Evolutionary conservation across 352 stramenopile genomes (phyloP).

Genomic region (Aphanomyces astaci): DNA sequence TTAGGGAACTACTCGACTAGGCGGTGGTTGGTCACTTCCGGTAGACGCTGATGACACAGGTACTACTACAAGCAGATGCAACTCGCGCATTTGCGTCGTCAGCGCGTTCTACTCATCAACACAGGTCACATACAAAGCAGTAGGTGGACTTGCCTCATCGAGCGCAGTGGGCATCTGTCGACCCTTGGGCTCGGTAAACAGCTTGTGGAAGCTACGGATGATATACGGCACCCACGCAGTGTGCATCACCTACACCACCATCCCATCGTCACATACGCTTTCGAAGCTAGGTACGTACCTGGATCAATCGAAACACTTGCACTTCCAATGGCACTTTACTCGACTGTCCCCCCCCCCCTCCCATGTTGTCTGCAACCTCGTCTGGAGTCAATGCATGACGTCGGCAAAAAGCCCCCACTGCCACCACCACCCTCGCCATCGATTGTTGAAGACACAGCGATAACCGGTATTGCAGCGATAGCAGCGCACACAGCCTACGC

Average conservation of each 20-base stretch:
- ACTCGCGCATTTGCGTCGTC: not conserved
- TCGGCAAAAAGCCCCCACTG: not conserved
- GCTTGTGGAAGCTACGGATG: not conserved
- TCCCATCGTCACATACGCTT: not conserved
- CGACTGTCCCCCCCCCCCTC: no score
- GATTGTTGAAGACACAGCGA: not conserved
- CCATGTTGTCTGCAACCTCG: not conserved
- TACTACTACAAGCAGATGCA: not conserved
- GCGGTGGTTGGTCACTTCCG: no score
- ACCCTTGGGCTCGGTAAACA: not conserved
- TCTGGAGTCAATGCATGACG: not conserved
- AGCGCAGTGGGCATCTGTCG: not conserved
- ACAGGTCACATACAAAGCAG: no score
- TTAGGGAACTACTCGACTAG: no score
- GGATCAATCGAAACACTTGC: not conserved
- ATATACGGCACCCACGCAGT: constrained; percentile 9
- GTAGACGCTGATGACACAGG: no score
- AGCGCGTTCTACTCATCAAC: not conserved
- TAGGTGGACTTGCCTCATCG: no score
- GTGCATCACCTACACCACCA: not conserved
- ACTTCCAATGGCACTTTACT: not conserved
- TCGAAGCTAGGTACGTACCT: not conserved
- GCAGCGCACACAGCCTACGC: constrained; percentile 1
- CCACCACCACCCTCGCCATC: not conserved
- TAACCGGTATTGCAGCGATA: not conserved